These are phyloP conservation scores for Starmerella etchellsii DNA, from an alignment of 805 yeast species.

Conservation along the genomic window DNA sequence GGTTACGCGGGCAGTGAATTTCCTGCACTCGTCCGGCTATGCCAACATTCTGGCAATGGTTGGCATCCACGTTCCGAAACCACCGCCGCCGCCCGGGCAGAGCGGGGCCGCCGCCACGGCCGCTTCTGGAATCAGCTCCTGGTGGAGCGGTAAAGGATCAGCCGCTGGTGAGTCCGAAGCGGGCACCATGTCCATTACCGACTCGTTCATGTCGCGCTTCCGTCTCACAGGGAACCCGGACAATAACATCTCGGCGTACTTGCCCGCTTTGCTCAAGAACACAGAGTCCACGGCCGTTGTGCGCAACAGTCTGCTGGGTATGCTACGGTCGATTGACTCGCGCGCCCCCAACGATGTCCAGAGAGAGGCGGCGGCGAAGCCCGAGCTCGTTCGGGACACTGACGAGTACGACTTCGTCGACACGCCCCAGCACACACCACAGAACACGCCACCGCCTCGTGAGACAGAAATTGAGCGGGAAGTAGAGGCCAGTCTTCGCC, in stretches of 20 bases:
- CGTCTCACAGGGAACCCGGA: conserved; percentile 20
- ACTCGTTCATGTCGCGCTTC: conserved; percentile 22
- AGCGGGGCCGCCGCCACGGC: not conserved
- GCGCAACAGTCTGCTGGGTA: conserved; percentile 13
- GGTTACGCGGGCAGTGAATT: conserved; percentile 15
- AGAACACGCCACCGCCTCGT: conserved; percentile 1
- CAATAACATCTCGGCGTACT: conserved; percentile 16
- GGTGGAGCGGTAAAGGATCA: too few relatives aligned
- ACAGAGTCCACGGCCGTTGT: conserved; percentile 5
- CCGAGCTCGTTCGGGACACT: not conserved
- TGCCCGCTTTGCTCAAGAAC: conserved; percentile 7
- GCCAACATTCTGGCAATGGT: conserved; percentile 11
- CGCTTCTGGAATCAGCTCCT: too few relatives aligned
- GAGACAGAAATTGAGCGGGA: conserved; percentile 17
- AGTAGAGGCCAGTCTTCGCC: conserved; percentile 5
- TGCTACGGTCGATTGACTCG: conserved; percentile 14
- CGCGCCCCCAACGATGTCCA: not conserved
- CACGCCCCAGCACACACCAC: conserved; percentile 8
- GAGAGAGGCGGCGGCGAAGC: not conserved
- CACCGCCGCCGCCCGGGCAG: conserved; percentile 4
- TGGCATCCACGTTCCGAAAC: conserved; percentile 15
- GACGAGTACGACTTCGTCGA: conserved; percentile 17
- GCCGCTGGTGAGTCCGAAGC: not conserved
- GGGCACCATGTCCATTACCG: conserved; percentile 5
- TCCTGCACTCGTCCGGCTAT: conserved; percentile 8